Conservation (phyloP, 768 basidiomycete species). For the Termitomyces eurrhizus region DNA sequence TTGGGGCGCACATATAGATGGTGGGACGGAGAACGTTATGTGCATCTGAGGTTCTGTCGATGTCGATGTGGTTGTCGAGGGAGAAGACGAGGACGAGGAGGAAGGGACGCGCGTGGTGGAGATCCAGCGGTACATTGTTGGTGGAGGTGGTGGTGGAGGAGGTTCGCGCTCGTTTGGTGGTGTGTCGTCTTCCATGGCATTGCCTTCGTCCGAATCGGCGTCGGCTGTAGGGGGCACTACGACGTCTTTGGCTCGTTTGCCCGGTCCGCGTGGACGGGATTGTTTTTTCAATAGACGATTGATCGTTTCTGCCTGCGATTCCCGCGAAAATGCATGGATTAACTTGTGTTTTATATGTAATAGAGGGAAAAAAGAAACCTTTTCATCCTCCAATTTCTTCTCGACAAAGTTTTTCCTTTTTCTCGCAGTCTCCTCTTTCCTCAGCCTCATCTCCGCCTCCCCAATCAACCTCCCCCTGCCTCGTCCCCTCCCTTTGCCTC, state of each 20-base stretch:
- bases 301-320: constrained; percentile 73
- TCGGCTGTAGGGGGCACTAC: constrained; percentile 17
- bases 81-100: background rate
- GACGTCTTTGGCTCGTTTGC: constrained; percentile 37
- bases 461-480: constrained; percentile 16
- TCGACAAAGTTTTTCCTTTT: constrained; percentile 79
- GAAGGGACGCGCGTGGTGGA: constrained; percentile 43
- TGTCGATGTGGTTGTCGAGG: background rate
- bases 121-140: constrained; percentile 72
- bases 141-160: background rate
- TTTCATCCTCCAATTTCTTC: constrained; percentile 83
- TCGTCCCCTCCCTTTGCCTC: constrained; percentile 18
- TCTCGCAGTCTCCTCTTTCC: constrained; percentile 76
- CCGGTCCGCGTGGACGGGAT: constrained; percentile 50
- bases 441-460: constrained; percentile 24
- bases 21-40: constrained; percentile 54
- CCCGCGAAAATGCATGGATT: background rate
- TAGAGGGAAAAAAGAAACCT: constrained; percentile 37
- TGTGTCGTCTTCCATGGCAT: constrained; percentile 24
- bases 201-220: constrained; percentile 31
- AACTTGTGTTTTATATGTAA: background rate
- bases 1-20: constrained; percentile 3
- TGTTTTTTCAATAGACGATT: constrained; percentile 88
- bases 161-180: background rate
- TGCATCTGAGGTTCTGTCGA: constrained; percentile 25